Evolutionary conservation across 352 stramenopile species (phyloP).

Genomic region (Globisporangium alternatum): DNA sequence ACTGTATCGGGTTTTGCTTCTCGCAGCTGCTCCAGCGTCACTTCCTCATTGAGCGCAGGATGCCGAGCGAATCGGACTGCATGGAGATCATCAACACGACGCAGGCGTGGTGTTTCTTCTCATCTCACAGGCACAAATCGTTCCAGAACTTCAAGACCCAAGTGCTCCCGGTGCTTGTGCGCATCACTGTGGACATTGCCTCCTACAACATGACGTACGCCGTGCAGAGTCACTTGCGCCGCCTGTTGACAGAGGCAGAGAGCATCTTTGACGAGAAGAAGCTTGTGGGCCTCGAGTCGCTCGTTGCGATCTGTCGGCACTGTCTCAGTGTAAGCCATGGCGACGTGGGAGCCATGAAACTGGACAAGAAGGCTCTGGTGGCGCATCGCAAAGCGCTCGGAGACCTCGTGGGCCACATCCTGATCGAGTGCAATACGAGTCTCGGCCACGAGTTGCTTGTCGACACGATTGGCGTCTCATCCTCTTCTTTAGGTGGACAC

Average conservation of each 20-base stretch:
- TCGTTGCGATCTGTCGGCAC: slow-evolving; percentile 27
- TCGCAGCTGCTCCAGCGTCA: slow-evolving; percentile 45
- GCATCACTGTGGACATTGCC: slow-evolving; percentile 53
- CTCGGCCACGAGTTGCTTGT: slow-evolving; percentile 41
- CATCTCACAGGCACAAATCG: slow-evolving; percentile 38
- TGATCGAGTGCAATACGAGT: slow-evolving; percentile 68
- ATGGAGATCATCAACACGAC: slow-evolving; percentile 84
- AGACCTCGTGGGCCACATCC: slow-evolving; percentile 55
- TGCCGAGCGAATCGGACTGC: slow-evolving; percentile 53
- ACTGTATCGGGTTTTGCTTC: slow-evolving; percentile 29
- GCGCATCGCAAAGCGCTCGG: slow-evolving; percentile 33
- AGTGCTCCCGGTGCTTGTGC: slow-evolving; percentile 42
- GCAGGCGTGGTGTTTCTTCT: slow-evolving; percentile 80
- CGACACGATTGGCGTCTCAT: slow-evolving; percentile 2
- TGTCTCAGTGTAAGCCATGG: background rate
- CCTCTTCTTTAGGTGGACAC: background rate
- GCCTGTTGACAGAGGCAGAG: slow-evolving; percentile 53
- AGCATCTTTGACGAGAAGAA: slow-evolving; percentile 72
- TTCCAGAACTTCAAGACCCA: slow-evolving; percentile 29
- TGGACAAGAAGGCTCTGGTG: slow-evolving; percentile 41
- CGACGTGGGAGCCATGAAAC: background rate
- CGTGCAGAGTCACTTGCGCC: slow-evolving; percentile 61
- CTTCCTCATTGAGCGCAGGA: slow-evolving; percentile 32
- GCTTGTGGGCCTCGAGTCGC: slow-evolving; percentile 55
- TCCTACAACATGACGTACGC: slow-evolving; percentile 72